Percentiles rank a stretch among this genome's conserved stretches.
phyloP scores from a whole-genome alignment of 164 flowering plant genomes.

The Magnolia officinalis region DNA sequence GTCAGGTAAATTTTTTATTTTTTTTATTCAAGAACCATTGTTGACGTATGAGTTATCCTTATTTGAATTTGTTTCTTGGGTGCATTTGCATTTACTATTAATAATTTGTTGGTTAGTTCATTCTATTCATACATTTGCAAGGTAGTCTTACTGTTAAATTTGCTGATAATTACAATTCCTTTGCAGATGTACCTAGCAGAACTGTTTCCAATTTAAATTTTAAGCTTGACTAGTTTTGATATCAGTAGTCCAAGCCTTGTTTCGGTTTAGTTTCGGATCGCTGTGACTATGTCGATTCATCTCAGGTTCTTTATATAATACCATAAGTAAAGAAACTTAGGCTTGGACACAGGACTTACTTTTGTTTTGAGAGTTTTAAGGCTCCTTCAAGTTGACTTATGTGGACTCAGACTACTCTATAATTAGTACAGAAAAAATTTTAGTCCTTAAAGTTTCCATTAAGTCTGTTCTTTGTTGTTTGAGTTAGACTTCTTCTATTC shows the following conservation, averaged over 20 bases:
- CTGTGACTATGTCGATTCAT: neutral
- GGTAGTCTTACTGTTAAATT: neutral
- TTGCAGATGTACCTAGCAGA: neutral
- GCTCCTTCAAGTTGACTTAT: too few species aligned
- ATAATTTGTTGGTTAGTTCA: neutral
- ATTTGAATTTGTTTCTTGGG: neutral
- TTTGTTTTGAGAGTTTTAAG: too few species aligned
- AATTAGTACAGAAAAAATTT: too few species aligned
- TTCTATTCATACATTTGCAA: neutral
- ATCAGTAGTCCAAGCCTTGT: neutral
- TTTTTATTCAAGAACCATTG: neutral
- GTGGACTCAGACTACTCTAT: too few species aligned
- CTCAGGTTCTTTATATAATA: too few species aligned
- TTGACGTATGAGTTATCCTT: neutral
- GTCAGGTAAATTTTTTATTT: slow-evolving; percentile 64
- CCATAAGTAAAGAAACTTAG: too few species aligned
- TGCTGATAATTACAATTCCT: neutral
- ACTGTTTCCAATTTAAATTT: neutral
- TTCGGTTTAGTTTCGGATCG: neutral
- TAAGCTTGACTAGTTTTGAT: neutral
- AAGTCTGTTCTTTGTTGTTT: too few species aligned
- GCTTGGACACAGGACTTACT: too few species aligned
- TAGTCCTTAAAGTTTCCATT: too few species aligned
- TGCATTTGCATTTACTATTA: neutral
- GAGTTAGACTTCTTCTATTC: too few species aligned